Conservation (phyloP, 106 monocot species). For the Dendrobium officinale region DNA sequence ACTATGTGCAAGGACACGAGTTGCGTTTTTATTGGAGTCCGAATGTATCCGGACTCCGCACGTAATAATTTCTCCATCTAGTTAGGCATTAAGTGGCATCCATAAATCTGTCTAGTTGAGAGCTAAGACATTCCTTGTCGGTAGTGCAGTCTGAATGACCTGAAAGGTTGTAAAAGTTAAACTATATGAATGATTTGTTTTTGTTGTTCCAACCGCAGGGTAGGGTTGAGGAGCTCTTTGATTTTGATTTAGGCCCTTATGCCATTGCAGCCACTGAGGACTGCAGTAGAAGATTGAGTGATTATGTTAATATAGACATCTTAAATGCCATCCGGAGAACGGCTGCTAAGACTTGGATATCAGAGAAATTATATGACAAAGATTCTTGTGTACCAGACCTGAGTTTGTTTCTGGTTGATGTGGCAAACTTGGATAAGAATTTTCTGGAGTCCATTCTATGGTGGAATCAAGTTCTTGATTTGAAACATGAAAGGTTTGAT, state of each 20-base stretch:
- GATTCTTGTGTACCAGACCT: conserved; percentile 55
- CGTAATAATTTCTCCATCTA: too few species aligned
- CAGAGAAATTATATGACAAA: conserved; percentile 48
- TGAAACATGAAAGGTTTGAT: conserved; percentile 32
- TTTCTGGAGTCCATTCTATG: conserved; percentile 39
- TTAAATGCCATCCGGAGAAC: conserved; percentile 73
- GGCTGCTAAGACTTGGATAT: conserved; percentile 60
- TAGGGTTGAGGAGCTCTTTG: conserved; percentile 62
- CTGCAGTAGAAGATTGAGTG: conserved; percentile 47
- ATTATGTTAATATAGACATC: conserved; percentile 51
- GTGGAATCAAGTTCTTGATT: conserved; percentile 66
- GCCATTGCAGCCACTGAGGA: conserved; percentile 49
- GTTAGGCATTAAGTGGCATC: too few species aligned
- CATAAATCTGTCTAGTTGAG: too few species aligned
- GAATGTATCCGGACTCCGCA: too few species aligned
- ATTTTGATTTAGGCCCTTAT: conserved; percentile 42
- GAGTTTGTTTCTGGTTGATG: conserved; percentile 54
- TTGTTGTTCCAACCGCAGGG: conserved; percentile 32
- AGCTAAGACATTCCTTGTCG: too few species aligned
- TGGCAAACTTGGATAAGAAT: conserved; percentile 29
- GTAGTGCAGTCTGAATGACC: too few species aligned
- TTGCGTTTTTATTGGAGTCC: too few species aligned
- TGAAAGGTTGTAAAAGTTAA: too few species aligned
- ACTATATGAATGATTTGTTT: too few species aligned
- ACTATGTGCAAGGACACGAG: too few species aligned